A percentile compares a stretch with the other conserved stretches of the same genome.
Evolutionary conservation across 331 rosid species (phyloP).

Genomic region (Dryas integrifolia): DNA sequence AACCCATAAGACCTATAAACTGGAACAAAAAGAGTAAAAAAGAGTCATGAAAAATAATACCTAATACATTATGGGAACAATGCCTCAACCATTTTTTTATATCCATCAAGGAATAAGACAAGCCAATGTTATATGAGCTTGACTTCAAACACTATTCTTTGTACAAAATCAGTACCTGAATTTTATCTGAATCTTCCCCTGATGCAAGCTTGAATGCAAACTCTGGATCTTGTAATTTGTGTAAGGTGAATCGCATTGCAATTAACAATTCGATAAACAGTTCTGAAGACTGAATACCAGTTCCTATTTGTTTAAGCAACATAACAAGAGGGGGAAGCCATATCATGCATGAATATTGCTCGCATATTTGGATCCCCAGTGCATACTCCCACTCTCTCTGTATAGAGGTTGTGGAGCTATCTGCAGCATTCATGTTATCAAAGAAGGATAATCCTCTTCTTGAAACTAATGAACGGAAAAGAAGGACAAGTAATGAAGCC

Average conservation of each 20-base stretch:
- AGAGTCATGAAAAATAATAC: background rate
- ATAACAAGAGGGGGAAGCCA: constrained; percentile 86
- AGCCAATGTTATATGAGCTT: constrained; percentile 6
- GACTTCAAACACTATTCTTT: background rate
- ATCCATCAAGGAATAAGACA: background rate
- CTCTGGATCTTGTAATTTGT: constrained; percentile 83
- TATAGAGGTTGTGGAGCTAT: constrained; percentile 38
- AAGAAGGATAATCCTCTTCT: constrained; percentile 44
- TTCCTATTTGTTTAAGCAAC: constrained; percentile 45
- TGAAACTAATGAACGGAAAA: constrained; percentile 67
- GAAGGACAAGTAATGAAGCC: constrained; percentile 68
- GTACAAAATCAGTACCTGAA: constrained; percentile 62
- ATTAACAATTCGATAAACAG: constrained; percentile 38
- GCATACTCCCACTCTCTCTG: constrained; percentile 79
- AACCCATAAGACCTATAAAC: background rate
- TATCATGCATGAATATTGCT: constrained; percentile 59
- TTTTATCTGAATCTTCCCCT: constrained; percentile 46
- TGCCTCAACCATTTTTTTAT: background rate
- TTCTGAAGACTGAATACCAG: constrained; percentile 35
- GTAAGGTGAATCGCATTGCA: constrained; percentile 61
- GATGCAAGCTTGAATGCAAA: constrained; percentile 58
- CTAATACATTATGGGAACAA: background rate
- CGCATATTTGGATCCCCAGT: constrained; percentile 68
- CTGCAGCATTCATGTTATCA: constrained; percentile 29
- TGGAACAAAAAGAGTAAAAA: too few species aligned